Conservation (phyloP, 805 yeast species). For the Debaryomyces castellii region DNA sequence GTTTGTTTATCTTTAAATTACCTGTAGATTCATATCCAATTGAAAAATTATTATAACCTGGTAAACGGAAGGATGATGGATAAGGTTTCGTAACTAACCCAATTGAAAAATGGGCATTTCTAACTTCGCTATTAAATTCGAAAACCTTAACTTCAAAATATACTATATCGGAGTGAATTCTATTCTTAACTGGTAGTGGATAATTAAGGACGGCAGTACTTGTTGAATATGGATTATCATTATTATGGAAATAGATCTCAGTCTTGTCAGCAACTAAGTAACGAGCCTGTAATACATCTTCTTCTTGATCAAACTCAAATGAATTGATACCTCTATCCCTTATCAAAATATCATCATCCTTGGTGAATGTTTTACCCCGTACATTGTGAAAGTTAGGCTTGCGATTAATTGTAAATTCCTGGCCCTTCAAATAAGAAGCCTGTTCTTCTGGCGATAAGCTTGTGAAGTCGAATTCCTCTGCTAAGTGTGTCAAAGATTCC, state of each 20-base stretch:
- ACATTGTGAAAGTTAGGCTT: constrained; percentile 32
- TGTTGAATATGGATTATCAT: constrained; percentile 39
- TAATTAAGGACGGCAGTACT: constrained; percentile 40
- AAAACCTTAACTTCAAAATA: constrained; percentile 59
- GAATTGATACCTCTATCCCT: constrained; percentile 40
- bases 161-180: constrained; percentile 40
- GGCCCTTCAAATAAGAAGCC: constrained; percentile 31
- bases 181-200: constrained; percentile 35
- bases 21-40: constrained; percentile 76
- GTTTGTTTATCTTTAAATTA: constrained; percentile 62
- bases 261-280: constrained; percentile 40
- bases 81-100: constrained; percentile 74
- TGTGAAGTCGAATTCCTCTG: constrained; percentile 37
- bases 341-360: constrained; percentile 27
- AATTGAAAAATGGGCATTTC: constrained; percentile 55
- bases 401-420: constrained; percentile 28
- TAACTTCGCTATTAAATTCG: constrained; percentile 24
- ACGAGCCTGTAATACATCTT: constrained; percentile 27
- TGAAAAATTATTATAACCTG: constrained; percentile 70
- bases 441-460: constrained; percentile 43
- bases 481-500: constrained; percentile 31
- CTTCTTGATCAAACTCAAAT: constrained; percentile 40
- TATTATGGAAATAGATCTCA: constrained; percentile 34
- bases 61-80: constrained; percentile 65
- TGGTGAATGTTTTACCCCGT: constrained; percentile 32